Evolutionary conservation across 345 rosid genomes (phyloP).

Genomic region (Corymbia maculata): DNA sequence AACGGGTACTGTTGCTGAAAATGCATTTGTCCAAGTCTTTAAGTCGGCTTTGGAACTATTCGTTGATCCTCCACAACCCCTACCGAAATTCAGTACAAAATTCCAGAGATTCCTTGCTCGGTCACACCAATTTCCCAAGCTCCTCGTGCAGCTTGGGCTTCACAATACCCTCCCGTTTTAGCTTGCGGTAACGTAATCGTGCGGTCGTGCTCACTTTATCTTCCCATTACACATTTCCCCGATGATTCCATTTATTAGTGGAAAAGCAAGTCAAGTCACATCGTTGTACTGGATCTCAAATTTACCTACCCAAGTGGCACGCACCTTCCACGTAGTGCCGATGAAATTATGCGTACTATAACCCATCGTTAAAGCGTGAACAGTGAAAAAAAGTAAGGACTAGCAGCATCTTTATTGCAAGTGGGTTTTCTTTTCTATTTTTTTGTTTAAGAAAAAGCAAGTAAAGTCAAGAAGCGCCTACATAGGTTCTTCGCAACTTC

Average conservation of each 20-base stretch:
- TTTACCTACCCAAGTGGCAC: too few species aligned
- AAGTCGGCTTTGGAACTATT: not conserved
- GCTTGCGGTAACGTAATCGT: not conserved
- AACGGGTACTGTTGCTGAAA: too few species aligned
- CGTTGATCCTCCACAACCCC: not conserved
- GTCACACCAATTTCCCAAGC: not conserved
- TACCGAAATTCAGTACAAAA: not conserved
- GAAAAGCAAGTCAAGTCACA: not conserved
- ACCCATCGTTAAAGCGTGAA: too few species aligned
- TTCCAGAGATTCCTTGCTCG: not conserved
- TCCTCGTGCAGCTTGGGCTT: not conserved
- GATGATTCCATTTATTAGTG: not conserved
- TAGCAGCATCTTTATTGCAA: too few species aligned
- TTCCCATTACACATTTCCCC: not conserved
- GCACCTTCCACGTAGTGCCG: rapidly evolving
- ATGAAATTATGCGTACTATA: too few species aligned
- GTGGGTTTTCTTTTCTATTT: too few species aligned
- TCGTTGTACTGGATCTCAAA: too few species aligned
- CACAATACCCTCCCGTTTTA: not conserved
- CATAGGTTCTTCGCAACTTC: too few species aligned
- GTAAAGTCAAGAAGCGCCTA: too few species aligned
- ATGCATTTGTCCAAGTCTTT: not conserved
- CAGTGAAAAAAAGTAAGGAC: too few species aligned
- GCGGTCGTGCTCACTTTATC: not conserved
- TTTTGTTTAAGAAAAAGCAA: too few species aligned